phyloP scores from a whole-genome alignment of 805 yeast species.

The Hanseniaspora lachancei region DNA sequence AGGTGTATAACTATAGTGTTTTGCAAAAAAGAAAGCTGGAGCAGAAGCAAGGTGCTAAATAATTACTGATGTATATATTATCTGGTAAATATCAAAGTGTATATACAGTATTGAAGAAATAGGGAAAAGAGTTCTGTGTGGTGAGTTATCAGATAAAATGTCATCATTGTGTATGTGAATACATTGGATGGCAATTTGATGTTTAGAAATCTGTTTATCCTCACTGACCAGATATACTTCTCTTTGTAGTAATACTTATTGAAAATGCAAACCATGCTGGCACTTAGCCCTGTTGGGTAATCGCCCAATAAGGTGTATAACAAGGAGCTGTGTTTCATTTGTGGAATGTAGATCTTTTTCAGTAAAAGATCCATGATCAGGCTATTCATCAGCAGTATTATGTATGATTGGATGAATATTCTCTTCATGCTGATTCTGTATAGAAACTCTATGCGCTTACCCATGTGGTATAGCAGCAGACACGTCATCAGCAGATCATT shows the following conservation, averaged over 20 bases:
- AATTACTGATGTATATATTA: not conserved
- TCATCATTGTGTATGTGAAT: not conserved
- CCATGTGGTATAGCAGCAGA: not conserved
- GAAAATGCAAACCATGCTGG: not conserved
- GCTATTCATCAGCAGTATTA: not conserved
- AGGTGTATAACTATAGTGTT: conserved; percentile 81
- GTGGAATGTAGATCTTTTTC: not conserved
- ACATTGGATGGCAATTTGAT: not conserved
- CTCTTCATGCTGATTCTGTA: conserved; percentile 1
- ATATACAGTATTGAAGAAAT: not conserved
- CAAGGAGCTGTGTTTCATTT: not conserved
- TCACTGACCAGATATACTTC: not conserved
- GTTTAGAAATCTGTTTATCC: not conserved
- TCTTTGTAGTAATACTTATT: not conserved
- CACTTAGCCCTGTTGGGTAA: conserved; percentile 2
- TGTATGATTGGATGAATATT: not conserved
- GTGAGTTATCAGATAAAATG: not conserved
- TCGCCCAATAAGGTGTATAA: not conserved
- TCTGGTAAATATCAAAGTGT: not conserved
- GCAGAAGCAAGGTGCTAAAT: not conserved
- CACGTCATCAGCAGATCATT: not conserved
- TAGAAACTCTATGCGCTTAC: conserved; percentile 8
- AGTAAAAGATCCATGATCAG: not conserved
- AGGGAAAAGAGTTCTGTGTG: not conserved
- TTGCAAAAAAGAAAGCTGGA: conserved; percentile 47